Conservation (phyloP, 371 early-diverging fungal genomes). For the Dichotomocladium elegans region DNA sequence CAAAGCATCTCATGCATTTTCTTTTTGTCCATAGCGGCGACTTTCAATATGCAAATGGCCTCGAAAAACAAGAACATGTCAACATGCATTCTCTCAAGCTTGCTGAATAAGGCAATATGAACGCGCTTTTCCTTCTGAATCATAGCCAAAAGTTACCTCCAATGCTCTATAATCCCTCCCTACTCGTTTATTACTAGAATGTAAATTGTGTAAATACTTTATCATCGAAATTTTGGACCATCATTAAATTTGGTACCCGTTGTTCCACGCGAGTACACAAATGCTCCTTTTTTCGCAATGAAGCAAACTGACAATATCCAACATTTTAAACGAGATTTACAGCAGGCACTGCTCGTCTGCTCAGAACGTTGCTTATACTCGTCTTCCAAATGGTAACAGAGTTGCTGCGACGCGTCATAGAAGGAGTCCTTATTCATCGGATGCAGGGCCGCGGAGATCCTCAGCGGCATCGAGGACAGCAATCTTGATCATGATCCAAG, state of each 20-base stretch:
- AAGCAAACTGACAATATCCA: neutral
- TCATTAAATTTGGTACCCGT: neutral
- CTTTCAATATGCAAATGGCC: neutral
- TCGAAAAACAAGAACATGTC: neutral
- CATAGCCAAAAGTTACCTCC: neutral
- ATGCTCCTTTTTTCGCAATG: neutral
- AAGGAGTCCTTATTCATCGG: neutral
- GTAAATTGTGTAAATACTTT: neutral
- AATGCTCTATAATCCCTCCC: no score
- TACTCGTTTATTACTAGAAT: neutral
- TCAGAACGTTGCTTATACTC: constrained; percentile 63
- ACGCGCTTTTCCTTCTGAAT: neutral
- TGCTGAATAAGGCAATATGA: neutral
- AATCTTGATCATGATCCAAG: constrained; percentile 9
- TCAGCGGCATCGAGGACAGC: constrained; percentile 49
- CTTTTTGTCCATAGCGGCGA: neutral
- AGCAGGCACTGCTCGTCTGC: constrained; percentile 60
- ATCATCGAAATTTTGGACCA: neutral
- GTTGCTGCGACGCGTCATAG: neutral
- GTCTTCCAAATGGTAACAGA: constrained; percentile 67
- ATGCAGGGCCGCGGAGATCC: constrained; percentile 69
- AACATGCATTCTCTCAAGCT: neutral
- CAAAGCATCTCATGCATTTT: neutral
- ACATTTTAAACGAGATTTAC: constrained; percentile 25
- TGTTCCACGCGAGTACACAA: neutral